A percentile compares a stretch with the other conserved stretches of the same genome.
These are phyloP conservation scores for Penicillium sp. DNA, from an alignment of 2,329 filamentous ascomycete species.

Conservation along the genomic window DNA sequence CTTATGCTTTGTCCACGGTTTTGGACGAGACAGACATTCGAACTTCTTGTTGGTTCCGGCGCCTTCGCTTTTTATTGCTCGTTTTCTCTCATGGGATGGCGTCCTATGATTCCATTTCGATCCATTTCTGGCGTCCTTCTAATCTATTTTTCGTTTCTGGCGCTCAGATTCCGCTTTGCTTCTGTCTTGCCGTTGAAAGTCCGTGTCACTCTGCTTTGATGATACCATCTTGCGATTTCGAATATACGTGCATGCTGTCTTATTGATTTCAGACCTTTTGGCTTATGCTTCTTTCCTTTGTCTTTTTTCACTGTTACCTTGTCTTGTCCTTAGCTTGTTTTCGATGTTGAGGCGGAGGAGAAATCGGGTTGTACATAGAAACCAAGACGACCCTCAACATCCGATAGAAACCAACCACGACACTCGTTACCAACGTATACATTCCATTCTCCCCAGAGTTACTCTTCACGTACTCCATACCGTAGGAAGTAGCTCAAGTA, in stretches of 20 bases:
- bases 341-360: constrained; percentile 17
- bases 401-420: constrained; percentile 18
- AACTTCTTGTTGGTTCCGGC: constrained; percentile 14
- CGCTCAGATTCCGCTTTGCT: constrained; percentile 11
- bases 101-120: constrained; percentile 18
- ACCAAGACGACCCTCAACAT: constrained; percentile 16
- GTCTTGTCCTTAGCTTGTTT: neutral
- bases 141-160: constrained; percentile 12
- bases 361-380: constrained; percentile 25
- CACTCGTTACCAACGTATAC: constrained; percentile 9
- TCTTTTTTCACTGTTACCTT: constrained; percentile 1
- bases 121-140: constrained; percentile 28
- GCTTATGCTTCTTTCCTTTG: constrained; percentile 11
- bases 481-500: neutral
- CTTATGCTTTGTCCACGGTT: constrained; percentile 8
- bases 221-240: constrained; percentile 38
- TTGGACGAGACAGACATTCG: constrained; percentile 19
- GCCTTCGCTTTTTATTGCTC: constrained; percentile 19
- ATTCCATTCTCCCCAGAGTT: neutral
- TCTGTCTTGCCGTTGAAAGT: constrained; percentile 20
- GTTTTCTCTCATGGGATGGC: constrained; percentile 26
- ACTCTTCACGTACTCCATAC: neutral
- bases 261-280: neutral
- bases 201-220: constrained; percentile 34
- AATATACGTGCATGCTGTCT: constrained; percentile 9